Evolutionary conservation across 331 rosid genomes (phyloP).

Genomic region (Prunus yedoensis): DNA sequence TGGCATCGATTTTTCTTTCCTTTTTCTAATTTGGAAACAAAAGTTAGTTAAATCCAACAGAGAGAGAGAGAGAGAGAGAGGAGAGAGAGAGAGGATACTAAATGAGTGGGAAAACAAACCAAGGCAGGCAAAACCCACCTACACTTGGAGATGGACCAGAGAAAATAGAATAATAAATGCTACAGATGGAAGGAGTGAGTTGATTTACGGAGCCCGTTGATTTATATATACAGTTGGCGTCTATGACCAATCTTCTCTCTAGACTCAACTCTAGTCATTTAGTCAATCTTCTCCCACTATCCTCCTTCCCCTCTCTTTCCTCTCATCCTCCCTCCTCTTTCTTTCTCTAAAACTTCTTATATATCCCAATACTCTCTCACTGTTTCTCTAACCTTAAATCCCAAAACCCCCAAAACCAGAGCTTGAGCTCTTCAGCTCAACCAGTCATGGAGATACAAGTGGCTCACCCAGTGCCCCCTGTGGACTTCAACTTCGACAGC

Average conservation of each 20-base stretch:
- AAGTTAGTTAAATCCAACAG: neutral
- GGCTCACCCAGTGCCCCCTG: conserved; percentile 37
- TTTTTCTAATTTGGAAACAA: neutral
- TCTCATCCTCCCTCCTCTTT: neutral
- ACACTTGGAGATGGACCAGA: neutral
- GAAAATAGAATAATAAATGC: conserved; percentile 8
- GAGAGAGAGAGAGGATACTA: neutral
- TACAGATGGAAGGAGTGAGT: neutral
- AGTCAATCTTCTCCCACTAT: conserved; percentile 17
- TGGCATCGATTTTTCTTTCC: neutral
- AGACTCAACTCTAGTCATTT: neutral
- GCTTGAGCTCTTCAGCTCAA: neutral
- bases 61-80: no score
- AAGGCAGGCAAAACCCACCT: neutral
- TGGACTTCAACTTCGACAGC: conserved; percentile 86
- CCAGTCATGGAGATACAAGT: conserved; percentile 48
- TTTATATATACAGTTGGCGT: conserved; percentile 10
- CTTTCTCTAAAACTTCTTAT: conserved; percentile 2
- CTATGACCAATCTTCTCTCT: neutral
- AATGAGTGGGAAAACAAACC: neutral
- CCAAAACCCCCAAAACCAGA: conserved; percentile 1
- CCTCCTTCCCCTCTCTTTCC: conserved; percentile 28
- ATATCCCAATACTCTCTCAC: conserved; percentile 6
- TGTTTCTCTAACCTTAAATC: conserved; percentile 22
- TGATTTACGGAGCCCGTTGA: neutral